phyloP scores from a whole-genome alignment of 1,139 yeast species.

The Pichia sorboxylosa region DNA sequence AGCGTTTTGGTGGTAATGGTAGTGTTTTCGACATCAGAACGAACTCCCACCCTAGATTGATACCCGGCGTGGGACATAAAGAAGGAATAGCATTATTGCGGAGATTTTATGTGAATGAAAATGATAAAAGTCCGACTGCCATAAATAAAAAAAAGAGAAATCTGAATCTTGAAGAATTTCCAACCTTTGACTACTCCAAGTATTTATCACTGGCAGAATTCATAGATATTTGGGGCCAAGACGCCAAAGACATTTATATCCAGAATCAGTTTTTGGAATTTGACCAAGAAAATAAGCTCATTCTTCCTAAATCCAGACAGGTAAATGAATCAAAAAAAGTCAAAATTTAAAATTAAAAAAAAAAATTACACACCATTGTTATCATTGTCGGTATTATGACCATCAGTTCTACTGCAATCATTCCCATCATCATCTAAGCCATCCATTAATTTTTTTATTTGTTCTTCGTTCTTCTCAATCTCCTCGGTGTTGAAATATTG shows the following conservation, averaged over 20 bases:
- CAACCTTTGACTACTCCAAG: constrained; percentile 38
- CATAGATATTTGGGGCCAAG: constrained; percentile 36
- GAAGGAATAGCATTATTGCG: constrained; percentile 78
- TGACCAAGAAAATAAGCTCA: constrained; percentile 13
- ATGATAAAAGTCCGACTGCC: constrained; percentile 75
- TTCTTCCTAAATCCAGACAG: not conserved
- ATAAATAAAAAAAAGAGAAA: constrained; percentile 63
- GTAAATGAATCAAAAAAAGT: not conserved
- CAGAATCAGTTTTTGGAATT: constrained; percentile 17
- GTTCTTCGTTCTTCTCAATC: constrained; percentile 18
- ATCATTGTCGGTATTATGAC: no score
- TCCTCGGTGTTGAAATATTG: constrained; percentile 17
- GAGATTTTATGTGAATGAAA: constrained; percentile 75
- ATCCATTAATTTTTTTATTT: constrained; percentile 10
- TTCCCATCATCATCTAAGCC: constrained; percentile 1
- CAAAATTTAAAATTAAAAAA: not conserved
- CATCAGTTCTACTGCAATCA: not conserved
- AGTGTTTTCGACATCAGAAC: constrained; percentile 58
- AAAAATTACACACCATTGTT: no score
- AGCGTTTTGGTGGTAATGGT: constrained; percentile 94
- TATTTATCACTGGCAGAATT: constrained; percentile 40
- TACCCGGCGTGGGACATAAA: constrained; percentile 68
- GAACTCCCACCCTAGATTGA: constrained; percentile 28
- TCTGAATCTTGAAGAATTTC: constrained; percentile 57
- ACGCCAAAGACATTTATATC: constrained; percentile 25